Evolutionary conservation across 768 basidiomycete species (phyloP), one percentile per base, ranked within the genome.

Genomic region (Gelatoporia subvermispora): DNA sequence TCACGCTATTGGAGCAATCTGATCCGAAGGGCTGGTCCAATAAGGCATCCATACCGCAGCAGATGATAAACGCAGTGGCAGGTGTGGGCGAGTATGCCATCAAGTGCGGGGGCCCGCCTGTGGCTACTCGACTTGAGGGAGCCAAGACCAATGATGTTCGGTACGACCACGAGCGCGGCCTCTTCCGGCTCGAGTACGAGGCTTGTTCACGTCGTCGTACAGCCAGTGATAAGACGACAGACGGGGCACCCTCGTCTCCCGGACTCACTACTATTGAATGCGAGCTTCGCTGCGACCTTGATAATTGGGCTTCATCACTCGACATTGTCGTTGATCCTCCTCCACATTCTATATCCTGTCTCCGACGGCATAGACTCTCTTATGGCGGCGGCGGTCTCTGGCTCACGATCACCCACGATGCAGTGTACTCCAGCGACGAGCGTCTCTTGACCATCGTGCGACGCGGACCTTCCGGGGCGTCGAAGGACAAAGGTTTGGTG

Each of bases 11-110:
- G 4, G 95, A 98, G 60, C 96, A 98, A 66, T 93, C 91, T 10
- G 95, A 99, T 64, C 93, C 93, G 5, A 91, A 94, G 66, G 93
- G 93, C 40, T 97, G 95, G 94, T 84, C 91, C 4, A 93, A 90
- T 68, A 98, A 97, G 66, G 82, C 84, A 0, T 88, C 89, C 11
- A 93, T 95, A 43, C 95, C 94, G 1, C 85, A 84, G n/a, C 84
- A 93, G 57, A 95, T 98, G 91, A 84, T 95, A 60, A 79, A 79
- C 35, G 77, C 84, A 2, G 70, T 98, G 0, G 91, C 93, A 0
- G 94, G 94, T 1, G 85, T 96, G 9, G 93, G 96, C 18, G 95
- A 97, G 53, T 97, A 91, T 59, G 85, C 92, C 7, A 95, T 99
- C 68, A 94, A 93, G 65, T 86, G 81, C 56, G 96, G 96, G 13